Conservation (phyloP, 306 rosid species). For the Styphnolobium japonicum region DNA sequence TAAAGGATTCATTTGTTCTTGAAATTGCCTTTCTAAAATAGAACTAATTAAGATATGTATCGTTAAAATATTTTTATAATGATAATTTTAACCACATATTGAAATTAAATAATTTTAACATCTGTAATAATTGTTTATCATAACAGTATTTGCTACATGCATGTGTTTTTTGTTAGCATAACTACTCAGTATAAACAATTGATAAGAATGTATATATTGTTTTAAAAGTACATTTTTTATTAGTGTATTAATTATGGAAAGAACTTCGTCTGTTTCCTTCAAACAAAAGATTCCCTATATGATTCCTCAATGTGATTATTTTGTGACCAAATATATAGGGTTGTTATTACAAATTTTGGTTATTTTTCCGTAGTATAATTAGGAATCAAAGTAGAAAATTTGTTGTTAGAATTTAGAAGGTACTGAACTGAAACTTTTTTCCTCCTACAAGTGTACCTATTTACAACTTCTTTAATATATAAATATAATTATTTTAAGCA, state of each 20-base stretch:
- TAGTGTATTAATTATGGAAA: neutral
- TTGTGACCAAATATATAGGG: neutral
- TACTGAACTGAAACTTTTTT: neutral
- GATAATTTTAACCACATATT: neutral
- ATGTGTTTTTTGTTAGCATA: neutral
- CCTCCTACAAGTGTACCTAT: neutral
- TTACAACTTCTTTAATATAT: neutral
- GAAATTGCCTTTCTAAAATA: neutral
- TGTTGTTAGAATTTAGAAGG: neutral
- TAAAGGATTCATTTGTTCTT: neutral
- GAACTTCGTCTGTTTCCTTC: neutral
- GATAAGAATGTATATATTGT: neutral
- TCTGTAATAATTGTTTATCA: neutral
- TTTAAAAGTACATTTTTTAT: neutral
- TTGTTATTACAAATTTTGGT: neutral
- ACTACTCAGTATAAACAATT: neutral
- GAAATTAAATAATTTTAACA: constrained; percentile 1
- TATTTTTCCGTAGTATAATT: neutral
- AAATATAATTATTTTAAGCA: neutral
- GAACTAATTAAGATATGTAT: neutral
- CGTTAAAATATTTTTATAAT: neutral
- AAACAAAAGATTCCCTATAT: neutral
- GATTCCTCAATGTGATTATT: neutral
- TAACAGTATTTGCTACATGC: neutral
- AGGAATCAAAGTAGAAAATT: neutral